A percentile compares a stretch with the other conserved stretches of the same genome.
phyloP scores from a whole-genome alignment of 2,329 filamentous ascomycete species.

The Myriosclerotinia curreyana region DNA sequence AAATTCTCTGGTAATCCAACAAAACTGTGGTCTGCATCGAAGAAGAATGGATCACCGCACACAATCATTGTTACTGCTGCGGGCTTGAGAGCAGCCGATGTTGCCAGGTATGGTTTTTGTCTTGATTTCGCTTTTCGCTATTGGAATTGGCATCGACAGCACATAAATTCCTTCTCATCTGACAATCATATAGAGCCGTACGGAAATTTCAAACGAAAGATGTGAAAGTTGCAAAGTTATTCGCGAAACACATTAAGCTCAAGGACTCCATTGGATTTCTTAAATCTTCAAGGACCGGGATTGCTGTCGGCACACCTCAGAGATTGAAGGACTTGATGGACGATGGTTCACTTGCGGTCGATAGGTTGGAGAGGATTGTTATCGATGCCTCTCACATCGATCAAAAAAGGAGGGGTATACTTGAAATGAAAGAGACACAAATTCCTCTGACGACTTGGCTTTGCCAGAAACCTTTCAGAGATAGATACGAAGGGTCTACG shows the following conservation, averaged over 20 bases:
- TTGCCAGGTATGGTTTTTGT: constrained; percentile 59
- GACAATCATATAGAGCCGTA: constrained; percentile 53
- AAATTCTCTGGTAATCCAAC: constrained; percentile 55
- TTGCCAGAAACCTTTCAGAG: constrained; percentile 66
- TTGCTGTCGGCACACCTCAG: constrained; percentile 86
- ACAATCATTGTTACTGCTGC: constrained; percentile 85
- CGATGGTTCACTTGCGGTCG: constrained; percentile 68
- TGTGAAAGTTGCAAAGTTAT: constrained; percentile 80
- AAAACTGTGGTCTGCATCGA: constrained; percentile 59
- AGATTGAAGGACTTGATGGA: constrained; percentile 79
- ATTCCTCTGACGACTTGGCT: constrained; percentile 75
- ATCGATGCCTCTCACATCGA: constrained; percentile 93
- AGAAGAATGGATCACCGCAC: constrained; percentile 71
- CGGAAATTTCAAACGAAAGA: constrained; percentile 78
- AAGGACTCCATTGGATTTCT: constrained; percentile 79
- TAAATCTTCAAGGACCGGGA: constrained; percentile 66
- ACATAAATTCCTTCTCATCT: constrained; percentile 16
- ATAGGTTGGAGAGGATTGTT: constrained; percentile 73
- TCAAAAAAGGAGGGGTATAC: constrained; percentile 86
- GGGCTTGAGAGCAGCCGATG: constrained; percentile 80
- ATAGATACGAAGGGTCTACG: constrained; percentile 58
- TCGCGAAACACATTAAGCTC: constrained; percentile 97
- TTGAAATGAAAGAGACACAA: constrained; percentile 94
- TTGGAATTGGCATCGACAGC: background rate
- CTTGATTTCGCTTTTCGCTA: background rate